Base-by-base conservation (phyloP, 352 stramenopile species). In the Phytophthora pistaciae region DNA sequence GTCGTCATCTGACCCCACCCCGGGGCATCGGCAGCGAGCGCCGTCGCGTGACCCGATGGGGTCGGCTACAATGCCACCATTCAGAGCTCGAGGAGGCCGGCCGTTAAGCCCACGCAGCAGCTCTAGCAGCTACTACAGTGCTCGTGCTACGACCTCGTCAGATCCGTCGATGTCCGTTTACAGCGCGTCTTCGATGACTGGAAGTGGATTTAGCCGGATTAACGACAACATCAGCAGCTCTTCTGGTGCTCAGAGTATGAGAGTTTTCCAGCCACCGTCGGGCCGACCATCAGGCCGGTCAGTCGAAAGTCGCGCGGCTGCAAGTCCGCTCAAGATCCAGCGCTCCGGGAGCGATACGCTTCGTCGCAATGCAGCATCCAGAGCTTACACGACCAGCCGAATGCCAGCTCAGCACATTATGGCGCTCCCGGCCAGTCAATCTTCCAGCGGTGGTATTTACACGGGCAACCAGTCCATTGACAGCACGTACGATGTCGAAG, bases 401-500 rank as follows among this genome's bases (percentile, higher is more conserved):
- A 29, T 69, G 31, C 46, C 23, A 60, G 21, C 14, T 31, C 60
- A 60, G 0, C 40, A 50, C 11, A 7, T 16, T 57, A 10, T 42
- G 46, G 20, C 52, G 50, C n/a, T 44, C 60, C 31, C 38, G 29
- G 20, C 7, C 52, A 64, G 56, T 44, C 56, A 69, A 36, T 53
- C 55, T 9, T 66, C 38, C 5, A 57, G 53, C n/a, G 59, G 64
- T 11, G 46, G 38, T 27, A 60, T 23, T 46, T 70, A 65, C 38
- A 48, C 49, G 5, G 42, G 40, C 7, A 82, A 67, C 4, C 60
- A 79, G 50, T 79, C 75, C 10, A 61, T 82, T 6, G 75, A 82
- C 60, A 79, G 67, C 54, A 71, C 63, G 42, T 77, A 74, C 56
- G 64, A 79, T 36, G 64, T 74, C 25, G 61, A 74, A 14, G 64